These are phyloP conservation scores for Fusarium sp. DNA, from an alignment of 2,329 filamentous ascomycete genomes.

Conservation along the genomic window DNA sequence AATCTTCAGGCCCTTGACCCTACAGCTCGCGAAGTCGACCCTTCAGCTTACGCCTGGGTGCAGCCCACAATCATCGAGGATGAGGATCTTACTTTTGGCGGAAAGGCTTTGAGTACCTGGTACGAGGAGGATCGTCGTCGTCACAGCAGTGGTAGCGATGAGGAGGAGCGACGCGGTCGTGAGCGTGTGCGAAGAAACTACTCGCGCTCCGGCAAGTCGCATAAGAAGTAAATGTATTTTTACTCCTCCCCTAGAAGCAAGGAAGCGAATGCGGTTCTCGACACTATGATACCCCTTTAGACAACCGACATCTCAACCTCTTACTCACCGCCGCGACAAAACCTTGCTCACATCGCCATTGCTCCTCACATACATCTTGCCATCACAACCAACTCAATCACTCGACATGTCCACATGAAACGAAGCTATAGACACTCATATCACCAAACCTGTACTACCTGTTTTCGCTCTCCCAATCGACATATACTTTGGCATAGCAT, in stretches of 20 bases:
- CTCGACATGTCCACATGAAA: conserved; percentile 29
- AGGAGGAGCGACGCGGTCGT: conserved; percentile 52
- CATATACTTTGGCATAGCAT: conserved; percentile 15
- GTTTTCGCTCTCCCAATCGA: conserved; percentile 16
- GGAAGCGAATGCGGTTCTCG: conserved; percentile 14
- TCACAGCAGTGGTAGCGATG: conserved; percentile 52
- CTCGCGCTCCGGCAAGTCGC: conserved; percentile 41
- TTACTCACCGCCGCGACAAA: conserved; percentile 5
- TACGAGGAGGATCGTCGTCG: conserved; percentile 66
- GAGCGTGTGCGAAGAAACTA: conserved; percentile 49
- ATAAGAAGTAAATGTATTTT: conserved; percentile 43
- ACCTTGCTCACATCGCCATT: conserved; percentile 14
- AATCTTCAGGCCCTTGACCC: conserved; percentile 47
- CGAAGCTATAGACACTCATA: conserved; percentile 37
- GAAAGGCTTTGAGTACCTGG: conserved; percentile 67
- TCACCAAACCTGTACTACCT: conserved; percentile 21
- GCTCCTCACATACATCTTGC: neutral
- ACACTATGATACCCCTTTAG: conserved; percentile 37
- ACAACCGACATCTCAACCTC: neutral
- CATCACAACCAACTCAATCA: conserved; percentile 25
- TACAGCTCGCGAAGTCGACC: conserved; percentile 48
- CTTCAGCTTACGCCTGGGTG: conserved; percentile 56
- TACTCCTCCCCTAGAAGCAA: neutral
- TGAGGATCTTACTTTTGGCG: conserved; percentile 68
- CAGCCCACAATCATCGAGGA: conserved; percentile 67